Base-by-base conservation (phyloP, 192 early-diverging fungal genomes). In the Podila verticillata region DNA sequence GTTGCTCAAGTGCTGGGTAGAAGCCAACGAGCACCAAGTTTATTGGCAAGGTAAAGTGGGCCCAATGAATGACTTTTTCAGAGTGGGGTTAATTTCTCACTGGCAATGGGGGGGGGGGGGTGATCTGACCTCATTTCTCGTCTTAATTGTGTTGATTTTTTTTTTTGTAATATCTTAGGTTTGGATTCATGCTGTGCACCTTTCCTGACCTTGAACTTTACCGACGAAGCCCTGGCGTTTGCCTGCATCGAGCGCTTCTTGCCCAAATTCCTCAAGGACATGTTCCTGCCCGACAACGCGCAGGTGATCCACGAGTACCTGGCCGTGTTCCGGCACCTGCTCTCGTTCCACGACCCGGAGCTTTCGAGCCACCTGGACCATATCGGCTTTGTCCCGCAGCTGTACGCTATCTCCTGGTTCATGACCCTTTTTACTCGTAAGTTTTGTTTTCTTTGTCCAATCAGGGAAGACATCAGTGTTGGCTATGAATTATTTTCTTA, bases 361-460 rank as follows among this genome's bases (percentile, higher is more conserved):
- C 81, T 95, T 1, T 89, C 93, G 0, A 78, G 71, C 30, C 91
- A 94, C 71, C 62, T 94, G 44, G 71, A 84, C 35, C 74, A 67
- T 26, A 89, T 93, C 61, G 89, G 88, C 0, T 89, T 93, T 62
- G 73, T 84, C 7, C 92, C 93, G 13, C 89, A 94, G 31, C 79
- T 95, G 26, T 95, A 91, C 74, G 94, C 93, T 7, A 92, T 95
- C 35, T 89, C 91, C 32, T 95, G 94, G 93, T 92, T 95, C 68
- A 85, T 95, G 83, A 95, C 94, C 1, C 65, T 95, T 29, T 95
- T 93, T 74, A 92, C 94, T 9, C 93, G 92, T 92, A 88, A 91
- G 84, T 80, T 48, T 66, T 20, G 47, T 5, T 26, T 10, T 20
- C 13, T 62, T 57, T 1, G 5, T 68, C 2, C 8, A 34, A 31